Evolutionary conservation across 2,329 filamentous ascomycete species (phyloP).

Genomic region (Harringtonia aguacate): DNA sequence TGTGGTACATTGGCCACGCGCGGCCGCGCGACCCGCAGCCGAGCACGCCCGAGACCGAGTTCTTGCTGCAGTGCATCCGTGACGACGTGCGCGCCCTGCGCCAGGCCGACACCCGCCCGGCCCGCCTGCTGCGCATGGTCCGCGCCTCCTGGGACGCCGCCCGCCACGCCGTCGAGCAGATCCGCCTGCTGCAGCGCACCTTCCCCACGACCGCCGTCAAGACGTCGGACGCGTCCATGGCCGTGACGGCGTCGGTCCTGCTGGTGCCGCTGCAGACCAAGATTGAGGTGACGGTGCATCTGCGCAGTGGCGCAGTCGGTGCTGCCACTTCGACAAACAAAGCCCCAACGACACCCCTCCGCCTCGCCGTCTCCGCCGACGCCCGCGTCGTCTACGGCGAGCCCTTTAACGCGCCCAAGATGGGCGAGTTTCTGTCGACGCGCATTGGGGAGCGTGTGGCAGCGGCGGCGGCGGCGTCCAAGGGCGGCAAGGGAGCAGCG

Average conservation of each 20-base stretch:
- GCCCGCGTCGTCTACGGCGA: conserved; percentile 67
- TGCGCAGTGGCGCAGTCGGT: conserved; percentile 25
- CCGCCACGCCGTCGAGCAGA: conserved; percentile 44
- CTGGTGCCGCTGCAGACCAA: conserved; percentile 57
- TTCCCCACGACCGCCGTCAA: conserved; percentile 55
- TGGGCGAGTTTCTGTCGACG: conserved; percentile 57
- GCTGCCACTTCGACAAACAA: not conserved
- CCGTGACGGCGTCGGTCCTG: conserved; percentile 50
- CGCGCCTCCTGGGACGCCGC: conserved; percentile 57
- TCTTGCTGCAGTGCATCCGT: conserved; percentile 63
- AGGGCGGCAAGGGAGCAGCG: too few species aligned
- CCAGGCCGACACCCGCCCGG: conserved; percentile 45
- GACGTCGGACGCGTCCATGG: conserved; percentile 54
- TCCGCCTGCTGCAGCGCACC: conserved; percentile 49
- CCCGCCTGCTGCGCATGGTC: conserved; percentile 48
- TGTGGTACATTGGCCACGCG: conserved; percentile 57
- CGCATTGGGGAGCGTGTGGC: conserved; percentile 33
- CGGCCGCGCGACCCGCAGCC: conserved; percentile 42
- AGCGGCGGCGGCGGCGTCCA: not conserved
- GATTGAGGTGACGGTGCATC: conserved; percentile 49
- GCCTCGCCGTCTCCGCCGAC: conserved; percentile 40
- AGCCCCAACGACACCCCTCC: conserved; percentile 25
- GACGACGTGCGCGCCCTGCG: conserved; percentile 53
- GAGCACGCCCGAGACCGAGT: conserved; percentile 56
- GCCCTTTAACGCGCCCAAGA: conserved; percentile 63